A percentile compares a stretch with the other conserved stretches of the same genome.
These are phyloP conservation scores for Tuctoria greenei DNA, from an alignment of 176 grass and related monocot genomes.

Conservation along the genomic window DNA sequence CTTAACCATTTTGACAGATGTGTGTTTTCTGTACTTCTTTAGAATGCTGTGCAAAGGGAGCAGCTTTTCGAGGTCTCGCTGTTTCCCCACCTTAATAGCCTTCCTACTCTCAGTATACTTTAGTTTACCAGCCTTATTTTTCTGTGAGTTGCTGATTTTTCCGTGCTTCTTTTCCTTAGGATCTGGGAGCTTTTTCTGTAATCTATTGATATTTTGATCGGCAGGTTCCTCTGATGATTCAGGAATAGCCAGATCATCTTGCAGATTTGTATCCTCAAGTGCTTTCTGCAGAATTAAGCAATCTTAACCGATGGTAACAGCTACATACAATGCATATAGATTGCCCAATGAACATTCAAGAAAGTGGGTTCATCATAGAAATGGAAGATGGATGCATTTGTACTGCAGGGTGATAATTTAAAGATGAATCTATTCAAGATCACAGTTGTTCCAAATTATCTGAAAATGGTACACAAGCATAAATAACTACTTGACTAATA, in stretches of 20 bases:
- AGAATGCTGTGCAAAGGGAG: constrained; percentile 54
- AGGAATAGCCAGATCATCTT: constrained; percentile 31
- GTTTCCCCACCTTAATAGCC: constrained; percentile 30
- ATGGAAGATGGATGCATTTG: no score
- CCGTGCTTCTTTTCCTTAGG: constrained; percentile 24
- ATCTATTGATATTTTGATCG: constrained; percentile 15
- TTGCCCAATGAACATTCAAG: no score
- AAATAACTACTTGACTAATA: no score
- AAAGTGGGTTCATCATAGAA: no score
- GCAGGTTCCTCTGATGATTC: constrained; percentile 29
- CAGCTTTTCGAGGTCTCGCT: constrained; percentile 24
- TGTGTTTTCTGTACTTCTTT: constrained; percentile 47
- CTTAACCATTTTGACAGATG: constrained; percentile 56
- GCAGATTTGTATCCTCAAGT: neutral
- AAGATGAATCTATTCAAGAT: no score
- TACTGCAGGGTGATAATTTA: no score
- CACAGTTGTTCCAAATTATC: no score
- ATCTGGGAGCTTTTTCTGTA: constrained; percentile 12
- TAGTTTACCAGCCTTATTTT: constrained; percentile 28
- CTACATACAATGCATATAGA: no score
- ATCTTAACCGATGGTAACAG: no score
- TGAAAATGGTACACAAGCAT: no score
- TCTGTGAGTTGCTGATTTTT: constrained; percentile 19
- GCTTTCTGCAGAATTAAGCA: neutral
- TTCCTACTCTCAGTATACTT: constrained; percentile 21